Percentiles rank a stretch among this genome's conserved stretches.
phyloP scores from a whole-genome alignment of 169 alveolate species.

The Cryptosporidium canis region DNA sequence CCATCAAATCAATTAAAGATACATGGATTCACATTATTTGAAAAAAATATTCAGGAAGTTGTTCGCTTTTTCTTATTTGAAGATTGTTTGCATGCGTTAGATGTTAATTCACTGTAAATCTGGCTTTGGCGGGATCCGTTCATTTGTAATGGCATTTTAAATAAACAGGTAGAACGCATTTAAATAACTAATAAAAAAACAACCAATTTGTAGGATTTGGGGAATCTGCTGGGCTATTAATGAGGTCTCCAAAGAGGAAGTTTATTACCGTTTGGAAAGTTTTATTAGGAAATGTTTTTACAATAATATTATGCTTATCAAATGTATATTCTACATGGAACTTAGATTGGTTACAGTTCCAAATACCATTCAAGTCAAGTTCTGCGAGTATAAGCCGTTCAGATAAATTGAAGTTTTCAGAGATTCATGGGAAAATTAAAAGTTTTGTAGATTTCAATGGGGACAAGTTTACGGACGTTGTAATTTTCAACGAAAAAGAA shows the following conservation, averaged over 20 bases:
- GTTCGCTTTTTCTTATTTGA: background rate
- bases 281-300: conserved; percentile 7
- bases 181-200: too few species aligned
- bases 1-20: too few species aligned
- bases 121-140: background rate
- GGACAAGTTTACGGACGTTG: conserved; percentile 36
- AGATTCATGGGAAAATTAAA: conserved; percentile 23
- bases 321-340: conserved; percentile 31
- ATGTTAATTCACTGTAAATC: background rate
- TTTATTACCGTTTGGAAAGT: conserved; percentile 1
- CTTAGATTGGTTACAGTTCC: conserved; percentile 41
- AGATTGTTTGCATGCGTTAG: background rate
- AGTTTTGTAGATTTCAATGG: conserved; percentile 51
- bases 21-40: background rate
- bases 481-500: background rate
- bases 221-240: background rate
- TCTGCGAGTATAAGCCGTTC: background rate
- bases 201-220: background rate
- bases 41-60: background rate
- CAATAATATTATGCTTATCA: background rate
- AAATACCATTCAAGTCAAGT: conserved; percentile 12
- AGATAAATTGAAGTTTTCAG: background rate
- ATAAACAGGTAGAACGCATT: background rate
- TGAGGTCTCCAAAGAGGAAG: background rate
- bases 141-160: too few species aligned